A percentile compares a stretch with the other conserved stretches of the same genome.
phyloP scores from a whole-genome alignment of 352 stramenopile genomes.

The Globisporangium acanthophoron region DNA sequence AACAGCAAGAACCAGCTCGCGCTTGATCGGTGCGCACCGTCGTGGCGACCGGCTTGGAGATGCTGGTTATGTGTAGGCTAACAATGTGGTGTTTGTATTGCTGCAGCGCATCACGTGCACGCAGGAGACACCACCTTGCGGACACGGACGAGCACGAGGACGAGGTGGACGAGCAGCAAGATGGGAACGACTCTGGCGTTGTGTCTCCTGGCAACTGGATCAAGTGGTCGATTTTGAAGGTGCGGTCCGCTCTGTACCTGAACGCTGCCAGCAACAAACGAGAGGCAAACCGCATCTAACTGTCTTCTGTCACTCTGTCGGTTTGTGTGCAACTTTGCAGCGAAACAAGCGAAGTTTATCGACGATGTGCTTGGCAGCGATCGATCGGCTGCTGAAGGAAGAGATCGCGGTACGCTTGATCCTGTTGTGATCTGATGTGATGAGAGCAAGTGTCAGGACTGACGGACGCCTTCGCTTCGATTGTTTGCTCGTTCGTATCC shows the following conservation, averaged over 20 bases:
- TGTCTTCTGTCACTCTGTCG: not conserved
- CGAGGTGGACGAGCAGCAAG: conserved; percentile 23
- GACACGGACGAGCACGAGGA: conserved; percentile 41
- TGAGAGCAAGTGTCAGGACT: not conserved
- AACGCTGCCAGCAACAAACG: not conserved
- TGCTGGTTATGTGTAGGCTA: not conserved
- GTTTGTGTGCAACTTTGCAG: conserved; percentile 3
- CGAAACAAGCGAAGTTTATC: conserved; percentile 31
- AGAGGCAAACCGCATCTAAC: not conserved
- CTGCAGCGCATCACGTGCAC: conserved; percentile 58
- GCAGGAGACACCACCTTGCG: conserved; percentile 33
- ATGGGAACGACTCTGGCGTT: conserved; percentile 13
- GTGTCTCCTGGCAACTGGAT: conserved; percentile 45
- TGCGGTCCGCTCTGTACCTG: conserved; percentile 5
- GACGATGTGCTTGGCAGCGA: conserved; percentile 49
- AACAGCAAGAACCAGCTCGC: conserved; percentile 27
- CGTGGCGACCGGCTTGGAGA: not conserved
- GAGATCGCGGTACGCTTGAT: conserved; percentile 46
- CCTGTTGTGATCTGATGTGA: not conserved
- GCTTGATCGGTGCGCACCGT: conserved; percentile 44
- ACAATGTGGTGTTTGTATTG: conserved; percentile 1
- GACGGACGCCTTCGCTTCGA: not conserved
- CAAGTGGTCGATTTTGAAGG: conserved; percentile 59
- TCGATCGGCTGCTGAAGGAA: conserved; percentile 68
- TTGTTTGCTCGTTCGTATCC: conserved; percentile 5